Conservation (phyloP, 176 grass and related monocot species). For the Oryza nivara region DNA sequence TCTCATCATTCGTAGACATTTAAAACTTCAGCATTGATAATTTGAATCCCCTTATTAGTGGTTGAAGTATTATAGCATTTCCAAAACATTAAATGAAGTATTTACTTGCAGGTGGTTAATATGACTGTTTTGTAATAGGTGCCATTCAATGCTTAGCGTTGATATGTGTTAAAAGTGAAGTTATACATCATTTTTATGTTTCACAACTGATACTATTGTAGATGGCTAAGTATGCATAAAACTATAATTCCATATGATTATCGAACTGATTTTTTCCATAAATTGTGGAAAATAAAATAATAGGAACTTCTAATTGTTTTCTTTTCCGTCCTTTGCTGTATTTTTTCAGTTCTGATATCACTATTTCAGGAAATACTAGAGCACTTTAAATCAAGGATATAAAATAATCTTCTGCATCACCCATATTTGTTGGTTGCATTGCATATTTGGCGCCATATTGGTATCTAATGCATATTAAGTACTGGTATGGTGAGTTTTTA, state of each 20-base stretch:
- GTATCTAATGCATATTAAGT: neutral
- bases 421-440: neutral
- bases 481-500: slow-evolving; percentile 9
- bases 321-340: neutral
- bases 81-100: neutral
- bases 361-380: neutral
- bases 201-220: neutral
- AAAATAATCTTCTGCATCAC: neutral
- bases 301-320: neutral
- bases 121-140: neutral
- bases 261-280: slow-evolving; percentile 1
- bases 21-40: slow-evolving; percentile 18
- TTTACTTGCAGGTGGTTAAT: neutral
- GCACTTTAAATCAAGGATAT: neutral
- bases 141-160: neutral
- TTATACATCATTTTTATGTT: neutral
- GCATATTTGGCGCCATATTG: neutral
- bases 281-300: slow-evolving; percentile 15
- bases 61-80: slow-evolving; percentile 11
- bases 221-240: neutral
- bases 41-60: slow-evolving; percentile 17
- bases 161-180: neutral
- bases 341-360: neutral
- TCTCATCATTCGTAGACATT: neutral
- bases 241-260: neutral